Conservation (phyloP, 2,329 filamentous ascomycete genomes). For the Blumeriella jaapii region DNA sequence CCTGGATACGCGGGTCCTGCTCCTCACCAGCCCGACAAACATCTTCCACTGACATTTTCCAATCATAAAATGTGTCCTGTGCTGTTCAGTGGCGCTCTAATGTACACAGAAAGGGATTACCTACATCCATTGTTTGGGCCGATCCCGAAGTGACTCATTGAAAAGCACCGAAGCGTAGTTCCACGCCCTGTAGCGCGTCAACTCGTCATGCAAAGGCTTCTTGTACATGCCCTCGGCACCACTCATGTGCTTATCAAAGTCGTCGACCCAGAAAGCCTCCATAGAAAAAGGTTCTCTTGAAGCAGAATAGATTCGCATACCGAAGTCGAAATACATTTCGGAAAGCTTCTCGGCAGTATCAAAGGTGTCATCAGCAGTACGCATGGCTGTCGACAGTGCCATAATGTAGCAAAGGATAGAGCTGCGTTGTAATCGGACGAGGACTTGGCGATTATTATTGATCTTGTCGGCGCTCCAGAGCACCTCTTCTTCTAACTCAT, state of each 20-base stretch:
- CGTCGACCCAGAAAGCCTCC: conserved; percentile 51
- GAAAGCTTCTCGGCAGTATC: conserved; percentile 46
- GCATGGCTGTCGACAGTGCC: conserved; percentile 51
- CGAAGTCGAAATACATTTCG: conserved; percentile 59
- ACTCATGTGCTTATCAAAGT: conserved; percentile 49
- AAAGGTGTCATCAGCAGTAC: conserved; percentile 40
- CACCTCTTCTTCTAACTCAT: conserved; percentile 30
- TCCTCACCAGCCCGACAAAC: conserved; percentile 37
- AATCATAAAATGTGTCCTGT: conserved; percentile 53
- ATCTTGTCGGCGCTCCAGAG: conserved; percentile 32
- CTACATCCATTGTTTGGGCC: conserved; percentile 51
- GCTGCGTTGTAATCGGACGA: conserved; percentile 27
- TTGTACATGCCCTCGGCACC: conserved; percentile 45
- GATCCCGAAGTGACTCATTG: conserved; percentile 43
- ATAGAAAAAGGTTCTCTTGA: conserved; percentile 57
- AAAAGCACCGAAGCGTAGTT: conserved; percentile 52
- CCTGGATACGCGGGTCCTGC: conserved; percentile 28
- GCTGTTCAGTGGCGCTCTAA: conserved; percentile 17
- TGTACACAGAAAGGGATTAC: conserved; percentile 20
- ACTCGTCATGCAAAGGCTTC: conserved; percentile 41
- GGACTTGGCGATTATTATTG: conserved; percentile 28
- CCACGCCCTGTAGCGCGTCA: conserved; percentile 51
- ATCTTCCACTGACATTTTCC: conserved; percentile 66
- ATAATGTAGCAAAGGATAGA: conserved; percentile 42
- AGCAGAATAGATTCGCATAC: conserved; percentile 55